Percentiles rank a stretch among this genome's conserved stretches.
Evolutionary conservation across 2,329 filamentous ascomycete genomes (phyloP).

Genomic region (Didymella sp.): DNA sequence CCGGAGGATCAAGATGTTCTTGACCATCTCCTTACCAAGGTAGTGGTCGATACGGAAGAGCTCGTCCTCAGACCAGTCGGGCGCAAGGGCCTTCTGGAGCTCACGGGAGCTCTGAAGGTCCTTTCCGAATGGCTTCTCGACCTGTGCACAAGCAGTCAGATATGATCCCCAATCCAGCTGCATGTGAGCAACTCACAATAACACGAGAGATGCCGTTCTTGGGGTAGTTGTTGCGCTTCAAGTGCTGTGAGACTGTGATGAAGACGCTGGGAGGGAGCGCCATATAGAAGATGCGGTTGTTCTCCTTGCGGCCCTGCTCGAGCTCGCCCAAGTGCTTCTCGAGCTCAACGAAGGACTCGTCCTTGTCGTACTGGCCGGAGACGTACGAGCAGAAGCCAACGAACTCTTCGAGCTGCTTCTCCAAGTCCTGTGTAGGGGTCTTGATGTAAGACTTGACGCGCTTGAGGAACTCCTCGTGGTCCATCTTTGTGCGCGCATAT

Average conservation of each 20-base stretch:
- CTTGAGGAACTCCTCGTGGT: slow-evolving; percentile 92
- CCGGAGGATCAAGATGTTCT: slow-evolving; percentile 97
- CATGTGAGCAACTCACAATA: slow-evolving; percentile 68
- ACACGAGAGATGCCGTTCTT: slow-evolving; percentile 88
- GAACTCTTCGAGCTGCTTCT: slow-evolving; percentile 94
- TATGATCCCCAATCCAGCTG: slow-evolving; percentile 13
- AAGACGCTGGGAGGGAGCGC: slow-evolving; percentile 97
- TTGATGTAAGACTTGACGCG: slow-evolving; percentile 98
- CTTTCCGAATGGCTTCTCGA: slow-evolving; percentile 99
- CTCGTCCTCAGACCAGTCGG: slow-evolving; percentile 98
- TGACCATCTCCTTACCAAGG: slow-evolving; percentile 99
- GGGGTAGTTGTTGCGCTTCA: slow-evolving; percentile 98
- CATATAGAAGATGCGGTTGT: slow-evolving; percentile 98
- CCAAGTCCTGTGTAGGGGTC: slow-evolving; percentile 95
- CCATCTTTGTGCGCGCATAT: slow-evolving; percentile 99
- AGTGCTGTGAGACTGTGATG: slow-evolving; percentile 94
- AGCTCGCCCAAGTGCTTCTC: slow-evolving; percentile 85
- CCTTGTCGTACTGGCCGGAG: slow-evolving; percentile 96
- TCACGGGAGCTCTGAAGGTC: slow-evolving; percentile 93
- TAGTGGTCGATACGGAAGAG: slow-evolving; percentile 99
- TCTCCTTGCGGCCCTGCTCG: slow-evolving; percentile 81
- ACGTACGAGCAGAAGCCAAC: slow-evolving; percentile 88
- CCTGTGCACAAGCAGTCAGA: slow-evolving; percentile 59
- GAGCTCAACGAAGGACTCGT: slow-evolving; percentile 88
- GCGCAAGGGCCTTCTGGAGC: slow-evolving; percentile 91